These are phyloP conservation scores for Eutypella sp. DNA, from an alignment of 2,329 filamentous ascomycete species.

Conservation along the genomic window DNA sequence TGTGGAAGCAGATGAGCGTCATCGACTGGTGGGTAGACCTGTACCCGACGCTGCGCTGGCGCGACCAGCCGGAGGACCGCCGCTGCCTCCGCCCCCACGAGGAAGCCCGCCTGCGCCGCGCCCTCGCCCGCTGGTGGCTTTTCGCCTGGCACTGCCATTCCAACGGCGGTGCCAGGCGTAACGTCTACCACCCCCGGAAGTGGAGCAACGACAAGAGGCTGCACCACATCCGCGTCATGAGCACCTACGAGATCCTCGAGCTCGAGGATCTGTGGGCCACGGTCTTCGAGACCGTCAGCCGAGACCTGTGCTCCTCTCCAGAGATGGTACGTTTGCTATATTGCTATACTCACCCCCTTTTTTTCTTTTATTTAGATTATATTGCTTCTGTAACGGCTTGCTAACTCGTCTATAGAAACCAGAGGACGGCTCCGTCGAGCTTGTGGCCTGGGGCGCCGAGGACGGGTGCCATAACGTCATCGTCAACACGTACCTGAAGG, in stretches of 20 bases:
- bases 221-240: constrained; percentile 20
- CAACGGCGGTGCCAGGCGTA: constrained; percentile 28
- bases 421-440: constrained; percentile 13
- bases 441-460: constrained; percentile 23
- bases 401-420: constrained; percentile 12
- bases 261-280: constrained; percentile 18
- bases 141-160: constrained; percentile 49
- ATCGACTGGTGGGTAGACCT: constrained; percentile 35
- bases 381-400: neutral
- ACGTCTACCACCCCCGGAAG: constrained; percentile 10
- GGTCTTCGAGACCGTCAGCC: constrained; percentile 19
- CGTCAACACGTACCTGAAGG: constrained; percentile 38
- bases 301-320: constrained; percentile 25
- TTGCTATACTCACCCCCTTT: neutral
- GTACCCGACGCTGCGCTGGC: constrained; percentile 40
- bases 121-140: constrained; percentile 51
- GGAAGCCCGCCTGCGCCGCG: constrained; percentile 41
- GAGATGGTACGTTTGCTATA: constrained; percentile 8
- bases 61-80: constrained; percentile 39
- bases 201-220: constrained; percentile 22
- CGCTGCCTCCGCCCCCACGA: constrained; percentile 40
- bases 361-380: neutral
- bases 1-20: constrained; percentile 28
- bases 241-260: constrained; percentile 24
- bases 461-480: constrained; percentile 25